Conservation (phyloP, 176 grass and related monocot species). For the Avena sativa region DNA sequence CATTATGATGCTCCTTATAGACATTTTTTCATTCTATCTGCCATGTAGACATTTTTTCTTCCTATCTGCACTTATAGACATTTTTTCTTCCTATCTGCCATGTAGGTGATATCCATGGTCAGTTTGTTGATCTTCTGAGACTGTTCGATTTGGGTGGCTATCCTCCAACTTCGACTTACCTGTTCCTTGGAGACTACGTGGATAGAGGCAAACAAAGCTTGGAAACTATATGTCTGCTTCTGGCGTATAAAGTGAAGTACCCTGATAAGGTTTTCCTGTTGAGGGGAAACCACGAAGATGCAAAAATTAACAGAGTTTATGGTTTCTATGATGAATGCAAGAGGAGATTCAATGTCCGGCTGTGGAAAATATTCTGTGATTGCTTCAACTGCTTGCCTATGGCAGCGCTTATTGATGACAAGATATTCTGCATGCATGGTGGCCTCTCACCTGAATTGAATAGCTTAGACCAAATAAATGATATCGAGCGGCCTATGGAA, state of each 20-base stretch:
- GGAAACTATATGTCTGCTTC: constrained; percentile 78
- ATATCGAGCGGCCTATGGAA: constrained; percentile 71
- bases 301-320: constrained; percentile 82
- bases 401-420: constrained; percentile 69
- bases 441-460: constrained; percentile 78
- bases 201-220: constrained; percentile 84
- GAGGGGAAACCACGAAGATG: constrained; percentile 83
- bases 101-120: constrained; percentile 81
- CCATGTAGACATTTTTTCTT: constrained; percentile 21
- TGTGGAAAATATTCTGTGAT: constrained; percentile 86
- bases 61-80: constrained; percentile 36
- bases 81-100: constrained; percentile 6
- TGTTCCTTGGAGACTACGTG: constrained; percentile 85
- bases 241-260: constrained; percentile 81
- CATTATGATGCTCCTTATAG: not conserved
- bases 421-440: constrained; percentile 82
- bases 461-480: constrained; percentile 73
- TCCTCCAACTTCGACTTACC: constrained; percentile 75
- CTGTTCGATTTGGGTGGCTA: constrained; percentile 79
- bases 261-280: constrained; percentile 80
- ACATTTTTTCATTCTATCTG: constrained; percentile 6
- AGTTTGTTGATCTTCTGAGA: constrained; percentile 73
- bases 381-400: constrained; percentile 90
- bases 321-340: constrained; percentile 94
- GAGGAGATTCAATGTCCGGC: constrained; percentile 77